Evolutionary conservation across 495 filamentous ascomycete genomes (phyloP), one percentile per base, ranked within the genome.

Genomic region (Talaromyces stipitatus): DNA sequence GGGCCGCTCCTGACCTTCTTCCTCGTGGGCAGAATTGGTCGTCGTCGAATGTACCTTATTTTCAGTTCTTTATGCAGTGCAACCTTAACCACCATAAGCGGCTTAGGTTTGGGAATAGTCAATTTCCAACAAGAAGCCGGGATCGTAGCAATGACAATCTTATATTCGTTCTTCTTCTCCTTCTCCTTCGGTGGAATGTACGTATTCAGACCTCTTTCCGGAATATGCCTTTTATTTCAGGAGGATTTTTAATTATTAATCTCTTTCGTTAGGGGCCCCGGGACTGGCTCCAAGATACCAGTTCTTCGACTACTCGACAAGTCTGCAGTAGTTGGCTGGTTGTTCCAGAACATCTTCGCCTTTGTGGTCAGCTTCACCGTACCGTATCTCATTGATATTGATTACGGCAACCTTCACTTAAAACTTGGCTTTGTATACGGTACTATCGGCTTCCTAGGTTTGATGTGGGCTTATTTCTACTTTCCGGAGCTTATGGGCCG

Each of bases 381-480:
- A 24, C 71, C 63, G 10, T 73, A 70, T 48, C 52, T 62, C 2
- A 41, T 62, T 2, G 52, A 66, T 26, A 59, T 64, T 2, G 58
- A 58, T 1, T 66, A 72, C 26, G 69, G 65, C 18, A 56, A 67
- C 30, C 60, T 75, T 18, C 59, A 66, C 3, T 60, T 64, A 1
- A 72, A 71, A 36, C 65, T 75, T n/a, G 71, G 70, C 5, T 75
- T 69, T 45, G 60, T 75, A 4, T 75, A 62, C 47, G 72, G 69
- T 27, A 12, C 45, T 26, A 48, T 48, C n/a, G 45, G 18, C 7
- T 4, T 48, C 8, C 8, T 22, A 6, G 45, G 18, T 10, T 12
- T 26, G 9, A 22, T 26, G 4, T 48, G 18, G 18, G 22, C 45
- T 6, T 48, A 48, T 16, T 48, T 48, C 45, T 48, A 5, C 16